Percentiles rank a stretch among this genome's conserved stretches.
These are phyloP conservation scores for Fulvia fulva DNA, from an alignment of 2,329 filamentous ascomycete genomes.

Conservation along the genomic window DNA sequence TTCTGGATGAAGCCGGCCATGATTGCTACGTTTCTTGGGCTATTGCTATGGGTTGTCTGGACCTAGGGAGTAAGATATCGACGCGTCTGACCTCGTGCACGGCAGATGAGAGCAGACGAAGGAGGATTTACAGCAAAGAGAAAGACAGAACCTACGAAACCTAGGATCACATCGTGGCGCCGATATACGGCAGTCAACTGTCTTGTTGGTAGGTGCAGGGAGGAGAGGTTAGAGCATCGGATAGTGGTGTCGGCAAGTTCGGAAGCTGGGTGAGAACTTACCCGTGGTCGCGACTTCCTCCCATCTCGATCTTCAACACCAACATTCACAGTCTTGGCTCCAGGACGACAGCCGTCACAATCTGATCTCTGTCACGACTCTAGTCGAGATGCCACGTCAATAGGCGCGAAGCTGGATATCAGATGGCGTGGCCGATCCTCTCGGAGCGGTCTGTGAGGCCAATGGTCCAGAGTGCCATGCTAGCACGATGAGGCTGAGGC, in stretches of 20 bases:
- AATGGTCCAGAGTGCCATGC: no score
- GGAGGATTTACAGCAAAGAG: background rate
- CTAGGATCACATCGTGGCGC: background rate
- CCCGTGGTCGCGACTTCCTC: background rate
- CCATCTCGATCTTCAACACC: background rate
- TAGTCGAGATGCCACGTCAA: no score
- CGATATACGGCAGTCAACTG: background rate
- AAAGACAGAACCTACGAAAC: background rate
- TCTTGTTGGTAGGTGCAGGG: background rate
- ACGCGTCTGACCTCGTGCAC: background rate
- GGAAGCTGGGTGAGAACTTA: background rate
- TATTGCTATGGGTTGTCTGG: background rate
- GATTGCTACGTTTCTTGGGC: background rate
- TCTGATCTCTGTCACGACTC: no score
- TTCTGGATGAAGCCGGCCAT: constrained; percentile 44
- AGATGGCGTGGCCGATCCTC: no score
- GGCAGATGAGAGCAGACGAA: background rate
- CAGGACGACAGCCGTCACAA: no score
- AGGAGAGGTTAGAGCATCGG: background rate
- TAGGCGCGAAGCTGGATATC: no score
- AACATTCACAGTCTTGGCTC: background rate
- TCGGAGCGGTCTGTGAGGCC: no score
- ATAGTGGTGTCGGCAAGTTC: background rate
- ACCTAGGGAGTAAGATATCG: background rate
- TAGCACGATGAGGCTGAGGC: no score